phyloP scores from a whole-genome alignment of 2,329 filamentous ascomycete species.

The Pestalotiopsis sp. region DNA sequence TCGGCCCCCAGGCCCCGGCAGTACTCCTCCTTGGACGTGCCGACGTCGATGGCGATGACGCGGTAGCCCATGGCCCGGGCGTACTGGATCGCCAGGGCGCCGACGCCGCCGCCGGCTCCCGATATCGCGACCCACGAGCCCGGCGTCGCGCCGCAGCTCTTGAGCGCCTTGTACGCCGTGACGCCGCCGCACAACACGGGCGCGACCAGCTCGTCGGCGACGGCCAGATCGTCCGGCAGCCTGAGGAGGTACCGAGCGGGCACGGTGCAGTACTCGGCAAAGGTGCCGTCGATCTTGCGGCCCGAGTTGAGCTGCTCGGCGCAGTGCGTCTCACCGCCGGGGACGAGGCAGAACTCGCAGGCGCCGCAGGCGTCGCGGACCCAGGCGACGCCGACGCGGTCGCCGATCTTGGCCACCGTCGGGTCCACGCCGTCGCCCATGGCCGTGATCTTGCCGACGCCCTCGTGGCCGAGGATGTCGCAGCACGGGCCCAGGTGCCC shows the following conservation, averaged over 20 bases:
- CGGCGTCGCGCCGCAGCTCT: constrained; percentile 30
- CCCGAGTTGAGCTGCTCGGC: constrained; percentile 35
- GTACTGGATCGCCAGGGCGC: constrained; percentile 39
- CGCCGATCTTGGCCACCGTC: constrained; percentile 27
- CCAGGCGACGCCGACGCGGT: constrained; percentile 43
- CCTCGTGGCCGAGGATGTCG: constrained; percentile 46
- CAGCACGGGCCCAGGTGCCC: constrained; percentile 39
- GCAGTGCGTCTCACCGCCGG: constrained; percentile 40
- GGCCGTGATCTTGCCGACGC: constrained; percentile 41
- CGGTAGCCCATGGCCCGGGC: constrained; percentile 45
- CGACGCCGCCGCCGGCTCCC: constrained; percentile 43
- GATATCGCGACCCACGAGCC: constrained; percentile 40
- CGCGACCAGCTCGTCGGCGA: constrained; percentile 39
- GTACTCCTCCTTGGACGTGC: constrained; percentile 29
- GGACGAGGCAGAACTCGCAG: constrained; percentile 36
- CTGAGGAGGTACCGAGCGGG: constrained; percentile 36
- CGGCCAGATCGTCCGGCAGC: constrained; percentile 29
- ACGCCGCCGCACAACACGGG: constrained; percentile 46
- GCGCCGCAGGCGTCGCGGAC: constrained; percentile 36
- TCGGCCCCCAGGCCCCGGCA: constrained; percentile 38
- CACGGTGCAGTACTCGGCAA: constrained; percentile 40
- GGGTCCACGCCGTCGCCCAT: constrained; percentile 38
- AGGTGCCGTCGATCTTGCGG: constrained; percentile 37
- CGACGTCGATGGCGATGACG: constrained; percentile 41
- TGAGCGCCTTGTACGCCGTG: constrained; percentile 45